phyloP scores from a whole-genome alignment of 768 basidiomycete genomes.

The Leucosporidium creatinivorum region DNA sequence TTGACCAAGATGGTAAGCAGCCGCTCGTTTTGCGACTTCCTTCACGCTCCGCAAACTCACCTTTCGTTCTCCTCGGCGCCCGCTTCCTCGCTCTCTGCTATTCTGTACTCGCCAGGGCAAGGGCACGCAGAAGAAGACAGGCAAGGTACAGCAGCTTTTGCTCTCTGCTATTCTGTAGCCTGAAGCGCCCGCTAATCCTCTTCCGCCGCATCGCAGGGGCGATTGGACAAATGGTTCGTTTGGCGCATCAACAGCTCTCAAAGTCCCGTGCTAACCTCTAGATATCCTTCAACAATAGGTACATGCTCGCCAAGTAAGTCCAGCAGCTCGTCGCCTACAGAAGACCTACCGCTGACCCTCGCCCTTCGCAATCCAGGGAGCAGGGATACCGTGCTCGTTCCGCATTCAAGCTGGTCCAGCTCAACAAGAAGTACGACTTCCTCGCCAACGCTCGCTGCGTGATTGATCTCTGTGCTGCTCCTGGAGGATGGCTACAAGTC shows the following conservation, averaged over 20 bases:
- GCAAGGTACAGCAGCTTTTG: conserved; percentile 33
- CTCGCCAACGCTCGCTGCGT: conserved; percentile 79
- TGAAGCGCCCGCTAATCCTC: neutral
- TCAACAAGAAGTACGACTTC: conserved; percentile 96
- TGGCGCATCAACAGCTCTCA: neutral
- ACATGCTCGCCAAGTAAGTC: conserved; percentile 34
- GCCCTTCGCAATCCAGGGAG: conserved; percentile 54
- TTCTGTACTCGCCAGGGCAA: too few relatives aligned
- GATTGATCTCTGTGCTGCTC: conserved; percentile 96
- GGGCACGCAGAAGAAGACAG: conserved; percentile 75
- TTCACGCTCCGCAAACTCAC: too few relatives aligned
- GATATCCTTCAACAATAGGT: conserved; percentile 16
- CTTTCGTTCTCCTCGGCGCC: too few relatives aligned
- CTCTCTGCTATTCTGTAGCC: neutral
- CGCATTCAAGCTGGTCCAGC: conserved; percentile 95
- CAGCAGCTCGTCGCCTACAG: too few relatives aligned
- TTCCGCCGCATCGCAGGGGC: conserved; percentile 5
- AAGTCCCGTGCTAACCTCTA: neutral
- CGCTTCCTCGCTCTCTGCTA: too few relatives aligned
- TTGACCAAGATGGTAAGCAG: too few relatives aligned
- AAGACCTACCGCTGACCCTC: neutral
- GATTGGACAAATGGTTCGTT: conserved; percentile 31
- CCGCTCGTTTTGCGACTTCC: too few relatives aligned
- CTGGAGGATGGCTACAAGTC: conserved; percentile 98
- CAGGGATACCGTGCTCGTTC: conserved; percentile 99